Evolutionary conservation across 139 green algal genomes (phyloP).

Genomic region (Gonium pectorale): DNA sequence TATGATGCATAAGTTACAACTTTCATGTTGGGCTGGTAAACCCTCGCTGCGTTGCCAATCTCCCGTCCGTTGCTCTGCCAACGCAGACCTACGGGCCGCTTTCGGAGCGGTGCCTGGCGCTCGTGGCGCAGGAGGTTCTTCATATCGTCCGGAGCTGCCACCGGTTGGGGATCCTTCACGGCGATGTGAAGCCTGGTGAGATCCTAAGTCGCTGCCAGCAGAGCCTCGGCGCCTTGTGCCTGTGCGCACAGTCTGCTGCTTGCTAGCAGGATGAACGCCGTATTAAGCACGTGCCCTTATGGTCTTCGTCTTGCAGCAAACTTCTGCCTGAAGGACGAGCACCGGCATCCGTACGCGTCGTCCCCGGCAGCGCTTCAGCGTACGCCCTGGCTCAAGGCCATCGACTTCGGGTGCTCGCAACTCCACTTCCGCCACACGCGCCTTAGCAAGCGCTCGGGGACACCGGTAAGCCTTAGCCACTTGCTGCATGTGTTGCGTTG

Average conservation of each 20-base stretch:
- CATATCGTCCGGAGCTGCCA: conserved; percentile 60
- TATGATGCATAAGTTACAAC: too few species aligned
- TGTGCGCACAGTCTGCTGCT: too few species aligned
- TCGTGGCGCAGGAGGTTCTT: conserved; percentile 60
- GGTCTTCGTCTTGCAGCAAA: conserved; percentile 30
- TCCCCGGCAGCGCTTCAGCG: background rate
- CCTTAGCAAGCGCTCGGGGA: conserved; percentile 77
- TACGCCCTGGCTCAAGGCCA: conserved; percentile 61
- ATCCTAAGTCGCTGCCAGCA: too few species aligned
- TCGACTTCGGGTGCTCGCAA: conserved; percentile 75
- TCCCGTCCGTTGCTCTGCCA: too few species aligned
- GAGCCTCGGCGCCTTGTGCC: too few species aligned
- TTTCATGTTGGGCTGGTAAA: too few species aligned
- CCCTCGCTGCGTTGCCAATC: too few species aligned
- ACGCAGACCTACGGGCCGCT: conserved; percentile 41
- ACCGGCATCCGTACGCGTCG: conserved; percentile 7
- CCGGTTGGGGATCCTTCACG: conserved; percentile 54
- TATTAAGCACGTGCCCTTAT: too few species aligned
- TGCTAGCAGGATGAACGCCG: too few species aligned
- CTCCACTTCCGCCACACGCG: conserved; percentile 42
- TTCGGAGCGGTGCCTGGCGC: conserved; percentile 45
- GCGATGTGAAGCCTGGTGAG: conserved; percentile 40
- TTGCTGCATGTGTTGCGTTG: too few species aligned
- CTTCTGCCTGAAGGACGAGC: conserved; percentile 58
- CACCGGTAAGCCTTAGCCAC: conserved; percentile 60